Evolutionary conservation across 2,329 filamentous ascomycete genomes (phyloP), one percentile per base, ranked within the genome.

Genomic region (Ascochyta pisi): DNA sequence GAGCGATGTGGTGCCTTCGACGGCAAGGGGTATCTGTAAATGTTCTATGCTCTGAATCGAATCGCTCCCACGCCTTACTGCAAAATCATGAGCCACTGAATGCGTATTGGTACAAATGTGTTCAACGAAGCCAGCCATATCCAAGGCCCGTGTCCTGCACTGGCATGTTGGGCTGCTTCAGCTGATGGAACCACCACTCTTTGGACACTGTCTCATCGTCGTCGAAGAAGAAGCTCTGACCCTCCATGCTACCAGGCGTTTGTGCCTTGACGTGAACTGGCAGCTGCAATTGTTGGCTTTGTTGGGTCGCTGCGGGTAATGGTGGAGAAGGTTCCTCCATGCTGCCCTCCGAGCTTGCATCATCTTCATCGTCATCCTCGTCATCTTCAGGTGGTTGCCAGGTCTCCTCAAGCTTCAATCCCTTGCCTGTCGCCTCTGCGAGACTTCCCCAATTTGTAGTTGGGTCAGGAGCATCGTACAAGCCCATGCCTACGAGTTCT

Each of bases 401-500:
- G 0, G 89, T 90, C 72, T 93, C 90, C 74, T 94, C 90, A 3
- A 95, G 79, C 72, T 92, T 94, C 63, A 94, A 78, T 0, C 90
- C 90, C 73, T 91, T 91, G 54, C 90, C 89, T 16, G 78, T 81
- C 3, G 83, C 78, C 50, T 70, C 63, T 60, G 82, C 81, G 0
- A 74, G 63, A 6, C 63, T 58, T 83, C 42, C 87, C 74, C 16
- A 90, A 73, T 24, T 82, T 81, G 33, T 80, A 73, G 75, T 86
- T 82, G 76, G 84, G 51, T 87, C 88, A 0, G 89, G 89, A 4
- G 84, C 79, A 66, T 92, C 90, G 73, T 95, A 95, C 0, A 95
- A 83, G 0, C 91, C 91, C 84, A 95, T 88, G 19, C 90, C 90
- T n/a, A 92, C 83, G 1, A 94, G 81, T 57, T 92, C 88, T 67